A percentile compares a stretch with the other conserved stretches of the same genome.
phyloP scores from a whole-genome alignment of 805 yeast genomes.

The Yarrowia hollandica region DNA sequence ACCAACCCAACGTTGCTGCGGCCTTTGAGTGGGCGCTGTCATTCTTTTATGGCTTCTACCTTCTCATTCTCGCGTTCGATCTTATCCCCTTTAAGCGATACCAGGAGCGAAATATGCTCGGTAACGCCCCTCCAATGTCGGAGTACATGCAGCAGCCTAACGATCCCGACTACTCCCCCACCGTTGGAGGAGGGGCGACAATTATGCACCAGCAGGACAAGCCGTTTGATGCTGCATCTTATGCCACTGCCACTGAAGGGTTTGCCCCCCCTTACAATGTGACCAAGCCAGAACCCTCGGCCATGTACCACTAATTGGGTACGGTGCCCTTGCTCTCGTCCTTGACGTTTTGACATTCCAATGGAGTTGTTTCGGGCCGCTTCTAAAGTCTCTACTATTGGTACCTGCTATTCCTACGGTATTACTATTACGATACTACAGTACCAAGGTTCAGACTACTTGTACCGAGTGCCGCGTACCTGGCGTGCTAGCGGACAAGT shows the following conservation, averaged over 20 bases:
- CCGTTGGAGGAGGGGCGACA: constrained; percentile 9
- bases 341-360: no score
- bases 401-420: no score
- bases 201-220: constrained; percentile 2
- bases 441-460: no score
- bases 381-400: no score
- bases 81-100: constrained; percentile 49
- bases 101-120: constrained; percentile 7
- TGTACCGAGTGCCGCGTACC: no score
- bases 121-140: constrained; percentile 1
- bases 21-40: constrained; percentile 82
- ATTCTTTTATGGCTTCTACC: constrained; percentile 77
- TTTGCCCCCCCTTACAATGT: not conserved
- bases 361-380: no score
- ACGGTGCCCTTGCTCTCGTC: no score
- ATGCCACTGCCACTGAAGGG: constrained; percentile 12
- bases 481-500: no score
- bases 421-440: no score
- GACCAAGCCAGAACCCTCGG: constrained; percentile 18
- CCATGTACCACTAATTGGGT: constrained; percentile 24
- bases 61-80: constrained; percentile 65
- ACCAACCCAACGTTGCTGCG: constrained; percentile 51
- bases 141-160: constrained; percentile 23
- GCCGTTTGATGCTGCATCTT: constrained; percentile 10
- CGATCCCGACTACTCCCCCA: constrained; percentile 8